These are phyloP conservation scores for Acacia crassicarpa DNA, from an alignment of 306 rosid genomes.

Conservation along the genomic window DNA sequence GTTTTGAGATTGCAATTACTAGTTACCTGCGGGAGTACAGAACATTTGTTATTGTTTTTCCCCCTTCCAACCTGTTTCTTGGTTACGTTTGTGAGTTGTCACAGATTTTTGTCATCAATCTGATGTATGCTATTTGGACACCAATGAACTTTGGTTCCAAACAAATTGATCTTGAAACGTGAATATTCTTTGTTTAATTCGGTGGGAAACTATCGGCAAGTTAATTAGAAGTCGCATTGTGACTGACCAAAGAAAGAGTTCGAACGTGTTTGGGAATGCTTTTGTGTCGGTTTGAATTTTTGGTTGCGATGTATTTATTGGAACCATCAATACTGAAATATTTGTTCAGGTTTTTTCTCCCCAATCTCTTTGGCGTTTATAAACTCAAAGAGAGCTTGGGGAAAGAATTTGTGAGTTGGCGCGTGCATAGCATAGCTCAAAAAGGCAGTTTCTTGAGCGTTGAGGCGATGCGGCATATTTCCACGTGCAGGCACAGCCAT, in stretches of 20 bases:
- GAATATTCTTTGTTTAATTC: background rate
- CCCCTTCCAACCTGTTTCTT: background rate
- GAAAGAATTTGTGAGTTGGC: background rate
- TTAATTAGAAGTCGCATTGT: background rate
- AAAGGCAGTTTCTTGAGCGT: no score
- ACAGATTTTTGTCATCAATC: background rate
- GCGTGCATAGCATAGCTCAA: background rate
- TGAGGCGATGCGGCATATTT: no score
- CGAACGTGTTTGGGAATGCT: background rate
- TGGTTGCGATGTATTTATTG: background rate
- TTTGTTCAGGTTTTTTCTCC: background rate
- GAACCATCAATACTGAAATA: background rate
- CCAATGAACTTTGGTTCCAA: background rate
- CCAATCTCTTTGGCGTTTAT: background rate
- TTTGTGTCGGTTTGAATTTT: background rate
- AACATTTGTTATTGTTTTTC: background rate
- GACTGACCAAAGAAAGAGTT: background rate
- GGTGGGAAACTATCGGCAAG: background rate
- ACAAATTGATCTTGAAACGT: background rate
- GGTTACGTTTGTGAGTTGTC: background rate
- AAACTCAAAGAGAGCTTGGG: background rate
- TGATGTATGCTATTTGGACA: background rate
- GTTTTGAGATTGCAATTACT: conserved; percentile 33
- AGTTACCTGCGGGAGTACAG: conserved; percentile 24
- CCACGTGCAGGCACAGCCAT: no score